A percentile compares a stretch with the other conserved stretches of the same genome.
Evolutionary conservation across 805 yeast genomes (phyloP).

Genomic region (Tetrapisispora phaffii): DNA sequence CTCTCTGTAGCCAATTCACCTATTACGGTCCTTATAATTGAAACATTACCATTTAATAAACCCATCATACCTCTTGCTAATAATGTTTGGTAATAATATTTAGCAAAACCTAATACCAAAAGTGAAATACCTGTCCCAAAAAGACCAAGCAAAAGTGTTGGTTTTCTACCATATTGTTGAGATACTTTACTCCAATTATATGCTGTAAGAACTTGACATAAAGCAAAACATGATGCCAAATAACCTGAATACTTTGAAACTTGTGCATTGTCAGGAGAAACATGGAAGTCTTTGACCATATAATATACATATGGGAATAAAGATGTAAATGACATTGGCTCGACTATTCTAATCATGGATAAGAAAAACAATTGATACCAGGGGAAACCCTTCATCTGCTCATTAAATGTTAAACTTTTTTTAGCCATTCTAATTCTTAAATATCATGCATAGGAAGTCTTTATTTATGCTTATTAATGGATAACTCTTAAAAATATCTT

Average conservation of each 20-base stretch:
- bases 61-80: conserved; percentile 47
- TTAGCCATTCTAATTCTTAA: conserved; percentile 4
- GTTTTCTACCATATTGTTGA: conserved; percentile 49
- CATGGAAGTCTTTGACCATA: conserved; percentile 49
- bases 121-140: conserved; percentile 42
- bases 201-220: conserved; percentile 47
- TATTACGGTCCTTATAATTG: conserved; percentile 51
- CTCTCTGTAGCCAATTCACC: conserved; percentile 52
- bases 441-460: neutral
- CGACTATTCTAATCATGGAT: conserved; percentile 43
- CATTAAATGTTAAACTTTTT: conserved; percentile 30
- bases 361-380: conserved; percentile 37
- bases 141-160: conserved; percentile 42
- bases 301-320: conserved; percentile 55
- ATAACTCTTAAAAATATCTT: no score
- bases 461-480: neutral
- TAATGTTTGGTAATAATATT: conserved; percentile 43
- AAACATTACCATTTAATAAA: conserved; percentile 51
- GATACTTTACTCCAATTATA: conserved; percentile 52
- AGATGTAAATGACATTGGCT: conserved; percentile 56
- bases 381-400: conserved; percentile 50
- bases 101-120: conserved; percentile 44
- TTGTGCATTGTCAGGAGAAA: conserved; percentile 41
- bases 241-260: conserved; percentile 55
- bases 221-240: conserved; percentile 51